phyloP scores from a whole-genome alignment of 2,329 filamentous ascomycete genomes.

The Neonectria coccinea region DNA sequence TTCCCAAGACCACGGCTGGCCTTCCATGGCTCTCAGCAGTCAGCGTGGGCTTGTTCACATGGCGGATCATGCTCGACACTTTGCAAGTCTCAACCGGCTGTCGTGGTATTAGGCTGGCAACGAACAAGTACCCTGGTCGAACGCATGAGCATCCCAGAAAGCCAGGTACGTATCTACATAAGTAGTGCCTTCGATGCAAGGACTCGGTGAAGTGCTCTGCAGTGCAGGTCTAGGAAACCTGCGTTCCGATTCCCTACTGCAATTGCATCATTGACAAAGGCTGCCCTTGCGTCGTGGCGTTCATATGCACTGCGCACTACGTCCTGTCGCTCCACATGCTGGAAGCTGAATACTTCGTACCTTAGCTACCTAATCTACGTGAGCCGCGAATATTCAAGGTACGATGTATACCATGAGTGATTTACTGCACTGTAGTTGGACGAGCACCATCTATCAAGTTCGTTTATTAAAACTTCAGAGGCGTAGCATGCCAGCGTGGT shows the following conservation, averaged over 20 bases:
- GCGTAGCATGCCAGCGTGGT: not conserved
- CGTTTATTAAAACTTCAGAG: not conserved
- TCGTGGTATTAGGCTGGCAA: not conserved
- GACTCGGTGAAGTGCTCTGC: not conserved
- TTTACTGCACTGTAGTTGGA: not conserved
- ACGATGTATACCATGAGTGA: not conserved
- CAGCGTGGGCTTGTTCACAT: not conserved
- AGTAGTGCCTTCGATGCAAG: not conserved
- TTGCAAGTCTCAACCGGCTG: not conserved
- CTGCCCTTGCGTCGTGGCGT: not conserved
- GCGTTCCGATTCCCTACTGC: not conserved
- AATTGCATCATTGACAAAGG: not conserved
- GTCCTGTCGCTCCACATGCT: constrained; percentile 7
- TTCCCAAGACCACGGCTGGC: constrained; percentile 8
- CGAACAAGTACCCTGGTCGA: not conserved
- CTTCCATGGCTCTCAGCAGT: not conserved
- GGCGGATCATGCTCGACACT: not conserved
- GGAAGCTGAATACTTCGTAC: constrained; percentile 4
- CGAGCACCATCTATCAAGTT: constrained; percentile 11
- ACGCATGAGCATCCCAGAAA: not conserved
- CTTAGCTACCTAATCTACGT: constrained; percentile 10
- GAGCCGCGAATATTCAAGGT: constrained; percentile 5
- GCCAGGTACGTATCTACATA: not conserved
- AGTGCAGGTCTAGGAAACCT: not conserved
- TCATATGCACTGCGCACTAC: not conserved